These are phyloP conservation scores for Gyromitra esculenta DNA, from an alignment of 2,329 filamentous ascomycete genomes.

Conservation along the genomic window DNA sequence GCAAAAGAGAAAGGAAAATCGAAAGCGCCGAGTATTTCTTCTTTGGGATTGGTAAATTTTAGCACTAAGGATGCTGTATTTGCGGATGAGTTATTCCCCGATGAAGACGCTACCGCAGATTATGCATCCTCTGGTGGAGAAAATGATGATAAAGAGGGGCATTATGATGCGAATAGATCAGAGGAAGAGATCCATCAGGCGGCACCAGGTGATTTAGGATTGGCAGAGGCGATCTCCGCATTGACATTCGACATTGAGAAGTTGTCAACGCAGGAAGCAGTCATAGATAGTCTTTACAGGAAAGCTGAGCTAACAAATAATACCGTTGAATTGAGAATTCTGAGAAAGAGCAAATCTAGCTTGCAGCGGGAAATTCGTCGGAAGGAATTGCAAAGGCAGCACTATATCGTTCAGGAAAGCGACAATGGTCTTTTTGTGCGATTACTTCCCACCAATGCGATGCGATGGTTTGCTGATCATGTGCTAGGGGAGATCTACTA, in stretches of 20 bases:
- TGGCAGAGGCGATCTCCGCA: constrained; percentile 89
- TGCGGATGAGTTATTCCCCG: constrained; percentile 88
- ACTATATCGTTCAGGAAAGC: constrained; percentile 96
- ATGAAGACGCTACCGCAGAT: constrained; percentile 72
- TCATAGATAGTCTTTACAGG: constrained; percentile 87
- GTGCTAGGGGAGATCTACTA: constrained; percentile 76
- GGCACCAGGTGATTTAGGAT: constrained; percentile 88
- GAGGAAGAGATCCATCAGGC: constrained; percentile 91
- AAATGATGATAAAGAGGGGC: constrained; percentile 65
- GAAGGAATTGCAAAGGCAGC: constrained; percentile 94
- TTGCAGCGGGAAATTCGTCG: constrained; percentile 89
- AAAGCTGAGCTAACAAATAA: constrained; percentile 99
- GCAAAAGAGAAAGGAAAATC: constrained; percentile 68
- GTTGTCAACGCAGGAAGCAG: constrained; percentile 83
- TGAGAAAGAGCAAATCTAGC: constrained; percentile 93
- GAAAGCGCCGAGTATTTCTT: constrained; percentile 79
- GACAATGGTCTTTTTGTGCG: constrained; percentile 85
- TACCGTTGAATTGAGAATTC: constrained; percentile 86
- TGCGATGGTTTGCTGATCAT: constrained; percentile 1
- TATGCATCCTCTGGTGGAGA: constrained; percentile 66
- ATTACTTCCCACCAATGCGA: not conserved
- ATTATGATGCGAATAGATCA: constrained; percentile 64
- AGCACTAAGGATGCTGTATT: constrained; percentile 92
- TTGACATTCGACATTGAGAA: constrained; percentile 93
- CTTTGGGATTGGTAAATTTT: constrained; percentile 86